A percentile compares a stretch with the other conserved stretches of the same genome.
These are phyloP conservation scores for Lentinula boryana DNA, from an alignment of 768 basidiomycete genomes.

Conservation along the genomic window DNA sequence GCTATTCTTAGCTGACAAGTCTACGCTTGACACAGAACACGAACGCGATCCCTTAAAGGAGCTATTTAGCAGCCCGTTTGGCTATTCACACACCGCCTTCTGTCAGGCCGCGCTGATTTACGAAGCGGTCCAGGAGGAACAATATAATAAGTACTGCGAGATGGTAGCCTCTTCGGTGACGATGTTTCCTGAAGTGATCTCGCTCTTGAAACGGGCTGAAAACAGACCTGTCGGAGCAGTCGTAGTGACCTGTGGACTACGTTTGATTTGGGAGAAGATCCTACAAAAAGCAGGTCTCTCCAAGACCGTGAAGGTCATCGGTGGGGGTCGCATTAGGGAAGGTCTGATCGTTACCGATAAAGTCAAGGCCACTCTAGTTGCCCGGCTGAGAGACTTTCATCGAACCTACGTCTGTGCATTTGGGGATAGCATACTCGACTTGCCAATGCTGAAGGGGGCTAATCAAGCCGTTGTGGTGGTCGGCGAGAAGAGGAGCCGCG, in stretches of 20 bases:
- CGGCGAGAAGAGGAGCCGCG: conserved; percentile 17
- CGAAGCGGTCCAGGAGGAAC: conserved; percentile 9
- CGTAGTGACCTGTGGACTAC: conserved; percentile 15
- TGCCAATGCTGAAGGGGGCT: conserved; percentile 18
- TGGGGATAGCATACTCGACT: conserved; percentile 18
- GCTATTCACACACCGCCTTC: conserved; percentile 18
- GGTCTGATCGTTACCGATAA: conserved; percentile 14
- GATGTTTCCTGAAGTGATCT: conserved; percentile 12
- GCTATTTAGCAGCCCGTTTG: conserved; percentile 15
- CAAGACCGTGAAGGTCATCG: conserved; percentile 15
- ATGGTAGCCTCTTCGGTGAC: conserved; percentile 12
- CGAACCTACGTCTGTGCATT: conserved; percentile 15
- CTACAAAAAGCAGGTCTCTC: conserved; percentile 13
- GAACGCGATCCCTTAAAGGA: conserved; percentile 12
- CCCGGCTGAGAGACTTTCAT: conserved; percentile 13
- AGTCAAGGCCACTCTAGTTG: conserved; percentile 13
- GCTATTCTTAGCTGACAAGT: not conserved
- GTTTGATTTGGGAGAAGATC: conserved; percentile 14
- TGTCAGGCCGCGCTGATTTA: conserved; percentile 17
- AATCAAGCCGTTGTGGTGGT: conserved; percentile 16
- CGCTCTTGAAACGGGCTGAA: conserved; percentile 8
- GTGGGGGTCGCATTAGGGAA: conserved; percentile 14
- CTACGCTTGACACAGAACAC: not conserved
- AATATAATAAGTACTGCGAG: conserved; percentile 13
- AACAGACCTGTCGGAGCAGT: conserved; percentile 8